Percentiles rank a stretch among this genome's conserved stretches.
phyloP scores from a whole-genome alignment of 139 green algal genomes.

The Closterium sp. region DNA sequence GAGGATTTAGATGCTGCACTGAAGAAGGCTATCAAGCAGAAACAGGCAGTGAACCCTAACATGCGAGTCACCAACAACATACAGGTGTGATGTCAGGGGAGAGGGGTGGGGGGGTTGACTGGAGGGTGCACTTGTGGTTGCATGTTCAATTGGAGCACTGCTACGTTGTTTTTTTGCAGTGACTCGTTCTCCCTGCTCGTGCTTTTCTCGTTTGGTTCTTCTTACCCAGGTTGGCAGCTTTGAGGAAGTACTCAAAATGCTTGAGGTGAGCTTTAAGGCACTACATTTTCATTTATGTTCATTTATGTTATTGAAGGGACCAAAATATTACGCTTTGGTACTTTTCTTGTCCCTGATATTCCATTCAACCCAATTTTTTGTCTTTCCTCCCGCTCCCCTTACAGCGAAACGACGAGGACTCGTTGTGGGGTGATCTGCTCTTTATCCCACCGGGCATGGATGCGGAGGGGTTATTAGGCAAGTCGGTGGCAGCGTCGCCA shows the following conservation, averaged over 20 bases:
- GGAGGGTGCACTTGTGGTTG: too few species aligned
- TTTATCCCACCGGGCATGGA: slow-evolving; percentile 46
- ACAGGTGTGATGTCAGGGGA: too few species aligned
- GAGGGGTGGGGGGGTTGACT: too few species aligned
- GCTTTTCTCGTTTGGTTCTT: not conserved
- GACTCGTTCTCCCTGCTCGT: too few species aligned
- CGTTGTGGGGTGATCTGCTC: slow-evolving; percentile 35
- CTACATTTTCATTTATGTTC: not conserved
- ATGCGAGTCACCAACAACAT: slow-evolving; percentile 33
- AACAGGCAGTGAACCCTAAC: slow-evolving; percentile 34
- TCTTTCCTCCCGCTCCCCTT: not conserved
- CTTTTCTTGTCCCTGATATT: too few species aligned
- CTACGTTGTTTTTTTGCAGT: too few species aligned
- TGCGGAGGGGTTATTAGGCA: not conserved
- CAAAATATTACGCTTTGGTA: too few species aligned
- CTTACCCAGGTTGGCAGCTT: slow-evolving; percentile 44
- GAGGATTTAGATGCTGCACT: slow-evolving; percentile 40
- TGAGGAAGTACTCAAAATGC: slow-evolving; percentile 44
- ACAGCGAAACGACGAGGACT: slow-evolving; percentile 37
- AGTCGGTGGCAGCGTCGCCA: not conserved
- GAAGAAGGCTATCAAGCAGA: slow-evolving; percentile 23
- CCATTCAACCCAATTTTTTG: not conserved
- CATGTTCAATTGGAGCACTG: too few species aligned
- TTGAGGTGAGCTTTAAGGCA: slow-evolving; percentile 22
- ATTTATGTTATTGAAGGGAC: too few species aligned